phyloP scores from a whole-genome alignment of 768 basidiomycete species.

The Mrakia frigida region DNA sequence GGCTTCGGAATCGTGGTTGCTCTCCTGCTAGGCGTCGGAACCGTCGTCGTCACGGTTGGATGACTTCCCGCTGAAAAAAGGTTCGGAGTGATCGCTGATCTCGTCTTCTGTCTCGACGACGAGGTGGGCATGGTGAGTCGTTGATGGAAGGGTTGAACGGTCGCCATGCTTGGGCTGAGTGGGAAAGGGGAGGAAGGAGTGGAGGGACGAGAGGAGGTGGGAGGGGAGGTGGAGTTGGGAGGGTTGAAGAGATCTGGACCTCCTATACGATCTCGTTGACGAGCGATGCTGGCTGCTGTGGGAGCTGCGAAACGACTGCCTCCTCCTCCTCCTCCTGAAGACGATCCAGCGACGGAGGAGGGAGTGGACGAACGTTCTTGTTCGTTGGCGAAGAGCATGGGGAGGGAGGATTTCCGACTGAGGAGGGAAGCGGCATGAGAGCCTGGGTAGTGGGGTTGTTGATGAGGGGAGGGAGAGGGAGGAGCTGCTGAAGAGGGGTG shows the following conservation, averaged over 20 bases:
- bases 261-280: constrained; percentile 23
- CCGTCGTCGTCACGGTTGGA: not conserved
- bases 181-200: constrained; percentile 14
- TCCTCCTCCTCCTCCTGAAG: not conserved
- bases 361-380: not conserved
- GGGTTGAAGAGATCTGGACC: constrained; percentile 7
- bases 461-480: constrained; percentile 8
- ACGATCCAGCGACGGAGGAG: not conserved
- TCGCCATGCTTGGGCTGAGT: constrained; percentile 3
- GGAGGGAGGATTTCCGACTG: constrained; percentile 26
- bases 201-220: constrained; percentile 5
- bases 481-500: not conserved
- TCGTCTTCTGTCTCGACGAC: constrained; percentile 14
- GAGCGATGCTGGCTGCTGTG: constrained; percentile 24
- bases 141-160: constrained; percentile 3
- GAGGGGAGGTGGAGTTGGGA: constrained; percentile 3
- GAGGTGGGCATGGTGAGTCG: constrained; percentile 33
- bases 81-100: constrained; percentile 4
- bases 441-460: constrained; percentile 8
- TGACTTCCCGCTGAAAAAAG: constrained; percentile 11
- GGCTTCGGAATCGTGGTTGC: constrained; percentile 28
- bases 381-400: constrained; percentile 12
- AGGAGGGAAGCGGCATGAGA: constrained; percentile 22
- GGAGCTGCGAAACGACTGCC: constrained; percentile 25
- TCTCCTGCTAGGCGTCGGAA: not conserved